These are phyloP conservation scores for Fusarium domesticum DNA, from an alignment of 2,329 filamentous ascomycete species.

Conservation along the genomic window DNA sequence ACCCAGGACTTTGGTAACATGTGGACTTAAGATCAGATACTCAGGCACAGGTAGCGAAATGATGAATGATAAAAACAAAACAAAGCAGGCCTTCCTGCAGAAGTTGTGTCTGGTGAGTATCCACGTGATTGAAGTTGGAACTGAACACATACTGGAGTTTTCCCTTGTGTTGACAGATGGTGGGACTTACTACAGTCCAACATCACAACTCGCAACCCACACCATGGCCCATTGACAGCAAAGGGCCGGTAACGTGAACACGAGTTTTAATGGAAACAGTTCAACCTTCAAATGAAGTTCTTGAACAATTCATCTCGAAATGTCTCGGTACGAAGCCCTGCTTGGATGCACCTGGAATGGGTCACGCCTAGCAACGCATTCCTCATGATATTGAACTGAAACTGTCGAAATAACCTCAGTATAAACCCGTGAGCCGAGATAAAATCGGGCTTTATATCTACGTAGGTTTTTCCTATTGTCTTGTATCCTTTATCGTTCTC, in stretches of 20 bases:
- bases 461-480: conserved; percentile 14
- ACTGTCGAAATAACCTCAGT: conserved; percentile 30
- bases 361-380: conserved; percentile 40
- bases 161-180: not conserved
- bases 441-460: conserved; percentile 20
- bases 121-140: conserved; percentile 5
- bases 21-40: conserved; percentile 31
- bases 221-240: too few relatives aligned
- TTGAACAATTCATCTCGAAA: conserved; percentile 5
- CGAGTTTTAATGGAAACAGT: too few relatives aligned
- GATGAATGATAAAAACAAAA: conserved; percentile 27
- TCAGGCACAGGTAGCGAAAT: conserved; percentile 31
- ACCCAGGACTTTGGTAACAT: conserved; percentile 34
- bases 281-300: too few relatives aligned
- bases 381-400: conserved; percentile 33
- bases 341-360: conserved; percentile 35
- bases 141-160: conserved; percentile 1
- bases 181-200: too few relatives aligned
- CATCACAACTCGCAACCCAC: too few relatives aligned
- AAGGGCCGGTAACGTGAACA: too few relatives aligned
- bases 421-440: conserved; percentile 15
- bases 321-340: conserved; percentile 9
- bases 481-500: conserved; percentile 11
- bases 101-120: conserved; percentile 13
- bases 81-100: conserved; percentile 15